phyloP scores from a whole-genome alignment of 208 protist species.

The Tritrichomonas musculus region DNA sequence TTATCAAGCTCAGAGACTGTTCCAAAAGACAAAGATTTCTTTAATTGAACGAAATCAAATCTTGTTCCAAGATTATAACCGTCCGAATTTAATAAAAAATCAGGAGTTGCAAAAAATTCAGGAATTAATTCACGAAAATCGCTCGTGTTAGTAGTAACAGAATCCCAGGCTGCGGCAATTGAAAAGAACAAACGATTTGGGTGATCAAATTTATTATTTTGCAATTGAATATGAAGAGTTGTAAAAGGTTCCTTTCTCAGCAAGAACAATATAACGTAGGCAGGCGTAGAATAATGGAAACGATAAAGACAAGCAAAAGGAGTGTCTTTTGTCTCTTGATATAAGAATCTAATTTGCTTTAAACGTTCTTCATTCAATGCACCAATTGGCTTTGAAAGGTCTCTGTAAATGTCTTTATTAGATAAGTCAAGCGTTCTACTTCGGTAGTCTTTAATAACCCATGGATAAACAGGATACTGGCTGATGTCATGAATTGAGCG shows the following conservation, averaged over 20 bases:
- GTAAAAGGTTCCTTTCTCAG: neutral
- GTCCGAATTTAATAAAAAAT: neutral
- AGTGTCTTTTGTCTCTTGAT: neutral
- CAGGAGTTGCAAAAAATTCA: neutral
- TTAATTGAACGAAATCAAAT: neutral
- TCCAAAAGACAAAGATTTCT: neutral
- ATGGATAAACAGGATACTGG: slow-evolving; percentile 96
- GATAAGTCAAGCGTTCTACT: neutral
- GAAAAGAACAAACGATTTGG: neutral
- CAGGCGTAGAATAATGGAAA: slow-evolving; percentile 7
- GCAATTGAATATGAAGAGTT: neutral
- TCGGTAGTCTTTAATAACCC: neutral
- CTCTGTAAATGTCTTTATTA: neutral
- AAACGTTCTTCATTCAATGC: neutral
- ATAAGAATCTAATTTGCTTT: neutral
- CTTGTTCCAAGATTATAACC: neutral
- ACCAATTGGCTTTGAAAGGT: neutral
- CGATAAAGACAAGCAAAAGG: neutral
- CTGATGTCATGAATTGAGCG: slow-evolving; percentile 86
- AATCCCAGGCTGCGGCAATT: neutral
- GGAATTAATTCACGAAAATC: slow-evolving; percentile 14
- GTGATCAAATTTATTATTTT: slow-evolving; percentile 14
- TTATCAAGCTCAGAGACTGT: no score
- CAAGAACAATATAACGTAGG: slow-evolving; percentile 3
- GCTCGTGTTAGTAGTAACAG: neutral